Evolutionary conservation across 2,329 filamentous ascomycete genomes (phyloP).

Genomic region (Alternaria infectoria): DNA sequence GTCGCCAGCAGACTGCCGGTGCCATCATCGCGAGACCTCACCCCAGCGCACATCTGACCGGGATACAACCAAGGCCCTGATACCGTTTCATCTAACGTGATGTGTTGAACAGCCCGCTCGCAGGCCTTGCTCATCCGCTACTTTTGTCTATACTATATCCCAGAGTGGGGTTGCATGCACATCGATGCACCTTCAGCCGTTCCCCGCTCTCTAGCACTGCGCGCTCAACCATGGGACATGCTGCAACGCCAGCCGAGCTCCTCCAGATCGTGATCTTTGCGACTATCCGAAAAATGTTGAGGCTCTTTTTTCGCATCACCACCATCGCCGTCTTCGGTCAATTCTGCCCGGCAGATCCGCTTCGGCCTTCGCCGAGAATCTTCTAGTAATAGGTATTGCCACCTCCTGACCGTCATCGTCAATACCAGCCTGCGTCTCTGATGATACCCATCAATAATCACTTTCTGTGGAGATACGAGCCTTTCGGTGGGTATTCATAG

Average conservation of each 20-base stretch:
- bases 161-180: conserved; percentile 13
- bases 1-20: neutral
- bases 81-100: conserved; percentile 8
- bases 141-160: neutral
- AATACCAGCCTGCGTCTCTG: conserved; percentile 1
- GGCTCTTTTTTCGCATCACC: conserved; percentile 5
- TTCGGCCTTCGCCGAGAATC: conserved; percentile 12
- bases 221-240: conserved; percentile 3
- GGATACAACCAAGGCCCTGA: conserved; percentile 8
- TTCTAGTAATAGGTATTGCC: conserved; percentile 18
- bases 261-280: conserved; percentile 13
- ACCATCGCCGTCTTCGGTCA: neutral
- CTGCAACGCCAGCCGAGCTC: conserved; percentile 15
- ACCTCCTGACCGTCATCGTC: conserved; percentile 26
- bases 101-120: conserved; percentile 3
- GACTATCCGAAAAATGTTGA: conserved; percentile 13
- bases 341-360: neutral
- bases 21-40: conserved; percentile 3
- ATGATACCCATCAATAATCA: conserved; percentile 12
- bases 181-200: conserved; percentile 15
- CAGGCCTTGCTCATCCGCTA: neutral
- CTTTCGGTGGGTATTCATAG: conserved; percentile 19
- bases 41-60: conserved; percentile 4
- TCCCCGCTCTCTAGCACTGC: conserved; percentile 17
- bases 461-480: conserved; percentile 21